Conservation (phyloP, 495 filamentous ascomycete genomes). For the Paragyromitra xinjiangensis region DNA sequence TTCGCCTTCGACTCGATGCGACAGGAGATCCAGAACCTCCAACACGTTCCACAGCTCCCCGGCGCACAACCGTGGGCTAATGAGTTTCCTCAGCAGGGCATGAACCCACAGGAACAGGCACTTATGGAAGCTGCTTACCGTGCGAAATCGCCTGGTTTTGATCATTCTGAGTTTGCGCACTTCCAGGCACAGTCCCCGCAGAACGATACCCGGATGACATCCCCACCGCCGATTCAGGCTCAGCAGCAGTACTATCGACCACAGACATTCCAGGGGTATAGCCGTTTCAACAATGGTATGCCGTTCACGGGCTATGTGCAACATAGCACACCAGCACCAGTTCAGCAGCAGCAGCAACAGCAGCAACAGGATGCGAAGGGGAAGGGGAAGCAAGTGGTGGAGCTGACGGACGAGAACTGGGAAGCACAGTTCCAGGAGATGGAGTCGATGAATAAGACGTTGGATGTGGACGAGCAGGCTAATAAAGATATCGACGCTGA, state of each 20-base stretch:
- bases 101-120: constrained; percentile 65
- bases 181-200: constrained; percentile 68
- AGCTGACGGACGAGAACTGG: constrained; percentile 93
- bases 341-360: constrained; percentile 67
- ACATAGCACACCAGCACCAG: constrained; percentile 53
- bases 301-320: constrained; percentile 53
- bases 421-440: constrained; percentile 93
- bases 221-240: constrained; percentile 42
- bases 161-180: constrained; percentile 82
- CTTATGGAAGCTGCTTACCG: constrained; percentile 84
- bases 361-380: constrained; percentile 64
- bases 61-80: constrained; percentile 65
- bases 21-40: constrained; percentile 70
- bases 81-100: constrained; percentile 64
- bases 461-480: constrained; percentile 72
- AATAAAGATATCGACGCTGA: constrained; percentile 84
- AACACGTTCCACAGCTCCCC: constrained; percentile 61
- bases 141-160: constrained; percentile 70
- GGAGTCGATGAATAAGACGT: constrained; percentile 58
- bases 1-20: constrained; percentile 79
- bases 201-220: constrained; percentile 29
- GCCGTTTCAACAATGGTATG: constrained; percentile 54
- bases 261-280: constrained; percentile 51
- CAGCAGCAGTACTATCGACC: constrained; percentile 43
- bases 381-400: constrained; percentile 93